Evolutionary conservation across 2,329 filamentous ascomycete species (phyloP), one percentile per base, ranked within the genome.

Genomic region (Alternaria conjuncta): DNA sequence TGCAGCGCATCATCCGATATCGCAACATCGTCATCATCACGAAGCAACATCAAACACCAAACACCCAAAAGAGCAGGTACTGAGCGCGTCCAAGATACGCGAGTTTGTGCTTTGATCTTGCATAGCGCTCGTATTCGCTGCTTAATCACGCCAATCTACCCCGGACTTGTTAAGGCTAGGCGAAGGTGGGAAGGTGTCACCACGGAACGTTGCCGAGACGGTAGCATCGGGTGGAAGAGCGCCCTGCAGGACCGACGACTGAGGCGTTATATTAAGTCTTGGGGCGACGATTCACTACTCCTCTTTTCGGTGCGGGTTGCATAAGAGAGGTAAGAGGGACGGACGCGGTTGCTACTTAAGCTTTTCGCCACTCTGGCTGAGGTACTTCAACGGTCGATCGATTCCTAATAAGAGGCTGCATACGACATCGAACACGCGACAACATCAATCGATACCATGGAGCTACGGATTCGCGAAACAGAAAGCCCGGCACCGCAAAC

Each of bases 101-200:
- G 70, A 67, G 49, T 36, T 36, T 13, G 23, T 51, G 55, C 36
- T 57, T 59, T 57, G 56, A 68, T 71, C 63, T 63, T 67, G 63
- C 64, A 63, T 68, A 65, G 46, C 45, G 12, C 41, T 64, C 61
- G 62, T 64, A 68, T 71, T 63, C 61, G 64, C 62, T 61, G 54
- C 55, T 56, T 54, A 32, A 36, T 53, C 15, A 64, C 58, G 61
- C 62, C 66, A 64, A 62, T 56, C 57, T 50, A 51, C 57, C 21
- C 53, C 41, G 23, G 46, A 47, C 20, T 44, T 32, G 7, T 26
- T 23, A 55, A 51, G 49, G 63, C 73, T 77, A 77, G 64, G 61
- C 72, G 58, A 54, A 60, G 73, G 57, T 54, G 26, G 74, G 75
- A 76, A 78, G 75, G 75, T 77, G 74, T 41, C 66, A 75, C 67